phyloP scores from a whole-genome alignment of 805 yeast species.

The Yueomyces sp. region DNA sequence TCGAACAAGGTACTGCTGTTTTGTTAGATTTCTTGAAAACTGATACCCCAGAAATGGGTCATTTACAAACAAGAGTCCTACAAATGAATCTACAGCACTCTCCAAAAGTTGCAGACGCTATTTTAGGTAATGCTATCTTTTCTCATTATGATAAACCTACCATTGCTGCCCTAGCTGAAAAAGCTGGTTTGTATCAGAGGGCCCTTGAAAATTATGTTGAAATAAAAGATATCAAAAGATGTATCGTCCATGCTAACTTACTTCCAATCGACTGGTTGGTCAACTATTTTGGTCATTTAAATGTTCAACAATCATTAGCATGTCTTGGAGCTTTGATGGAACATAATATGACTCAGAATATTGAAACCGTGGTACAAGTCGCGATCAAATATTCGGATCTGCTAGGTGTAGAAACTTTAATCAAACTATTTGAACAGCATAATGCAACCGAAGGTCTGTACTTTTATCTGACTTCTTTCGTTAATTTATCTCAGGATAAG shows the following conservation, averaged over 20 bases:
- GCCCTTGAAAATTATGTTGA: conserved; percentile 95
- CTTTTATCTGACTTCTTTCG: conserved; percentile 86
- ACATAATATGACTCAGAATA: conserved; percentile 65
- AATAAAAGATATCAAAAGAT: conserved; percentile 89
- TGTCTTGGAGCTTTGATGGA: conserved; percentile 80
- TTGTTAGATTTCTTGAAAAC: conserved; percentile 87
- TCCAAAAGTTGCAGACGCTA: conserved; percentile 99
- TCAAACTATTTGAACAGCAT: conserved; percentile 87
- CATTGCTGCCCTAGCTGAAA: conserved; percentile 84
- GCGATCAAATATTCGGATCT: conserved; percentile 93
- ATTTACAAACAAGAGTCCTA: conserved; percentile 83
- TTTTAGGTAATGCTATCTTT: conserved; percentile 89
- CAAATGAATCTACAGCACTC: conserved; percentile 90
- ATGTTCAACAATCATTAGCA: conserved; percentile 83
- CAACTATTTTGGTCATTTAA: conserved; percentile 80
- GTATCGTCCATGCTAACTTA: conserved; percentile 72
- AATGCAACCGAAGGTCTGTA: conserved; percentile 88
- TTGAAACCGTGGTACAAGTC: conserved; percentile 89
- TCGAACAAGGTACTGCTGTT: conserved; percentile 97
- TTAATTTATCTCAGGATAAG: conserved; percentile 83
- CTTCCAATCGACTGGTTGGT: conserved; percentile 93
- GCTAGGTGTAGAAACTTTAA: conserved; percentile 73
- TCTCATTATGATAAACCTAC: conserved; percentile 90
- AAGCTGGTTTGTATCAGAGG: conserved; percentile 87
- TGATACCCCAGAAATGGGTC: conserved; percentile 93